Evolutionary conservation across 176 grass and related monocot species (phyloP).

Genomic region (Rhynchospora breviuscula): DNA sequence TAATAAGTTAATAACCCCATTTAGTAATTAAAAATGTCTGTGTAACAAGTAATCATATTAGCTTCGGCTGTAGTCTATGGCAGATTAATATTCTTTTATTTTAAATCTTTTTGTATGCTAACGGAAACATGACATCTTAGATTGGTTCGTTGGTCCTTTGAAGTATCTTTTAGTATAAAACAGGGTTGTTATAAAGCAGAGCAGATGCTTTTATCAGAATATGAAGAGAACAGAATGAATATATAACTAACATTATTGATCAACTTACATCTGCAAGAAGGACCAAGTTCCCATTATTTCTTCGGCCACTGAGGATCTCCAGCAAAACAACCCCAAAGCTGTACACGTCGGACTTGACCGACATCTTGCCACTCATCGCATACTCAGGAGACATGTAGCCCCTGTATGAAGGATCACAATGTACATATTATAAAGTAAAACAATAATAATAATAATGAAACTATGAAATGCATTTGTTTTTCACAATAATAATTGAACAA

Average conservation of each 20-base stretch:
- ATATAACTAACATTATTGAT: not conserved
- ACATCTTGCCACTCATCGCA: conserved; percentile 33
- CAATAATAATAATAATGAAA: not conserved
- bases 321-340: conserved; percentile 55
- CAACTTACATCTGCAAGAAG: conserved; percentile 52
- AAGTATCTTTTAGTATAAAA: not conserved
- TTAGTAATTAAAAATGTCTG: too few relatives aligned
- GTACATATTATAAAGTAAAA: not conserved
- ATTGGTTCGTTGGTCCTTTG: not conserved
- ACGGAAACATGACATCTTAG: not conserved
- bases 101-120: too few relatives aligned
- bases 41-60: too few relatives aligned
- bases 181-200: not conserved
- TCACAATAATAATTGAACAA: not conserved
- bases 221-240: not conserved
- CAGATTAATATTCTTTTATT: too few relatives aligned
- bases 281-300: conserved; percentile 25
- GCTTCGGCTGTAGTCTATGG: too few relatives aligned
- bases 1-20: not conserved
- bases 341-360: conserved; percentile 50
- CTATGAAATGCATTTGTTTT: not conserved
- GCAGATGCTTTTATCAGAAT: not conserved
- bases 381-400: conserved; percentile 53
- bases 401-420: conserved; percentile 12
- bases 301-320: conserved; percentile 40